Base-by-base conservation (phyloP, 78 protist genomes). In the Goniomonas avonlea region DNA sequence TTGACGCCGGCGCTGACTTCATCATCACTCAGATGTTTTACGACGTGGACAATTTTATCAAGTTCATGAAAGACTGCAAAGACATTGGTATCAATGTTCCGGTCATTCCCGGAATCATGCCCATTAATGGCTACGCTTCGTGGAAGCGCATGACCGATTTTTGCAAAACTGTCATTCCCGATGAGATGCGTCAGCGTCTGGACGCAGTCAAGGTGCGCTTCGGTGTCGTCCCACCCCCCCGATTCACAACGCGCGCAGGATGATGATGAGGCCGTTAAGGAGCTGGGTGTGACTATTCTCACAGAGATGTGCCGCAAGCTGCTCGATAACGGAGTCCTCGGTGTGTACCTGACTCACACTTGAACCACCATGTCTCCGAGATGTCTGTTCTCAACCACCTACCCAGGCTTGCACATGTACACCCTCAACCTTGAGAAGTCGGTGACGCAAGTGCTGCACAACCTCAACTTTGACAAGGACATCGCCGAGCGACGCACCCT, bases 101-200 rank as follows among this genome's bases (percentile, higher is more conserved):
- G 47, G 93, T 96, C 69, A 25, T 96, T 13, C 99, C 99, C 5
- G 99, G 99, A 47, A 79, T 96, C 60, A 84, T 96, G 93, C 97
- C 97, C 35, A 94, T 96, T 37, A 89, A 91, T 77, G 78, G 75
- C 45, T 91, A 93, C 77, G 88, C 81, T 1, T 85, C 87, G 23
- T 90, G 69, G 41, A 3, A 45, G 80, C 86, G 93, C 75, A 88
- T 92, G 92, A 85, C 90, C 15, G 78, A 82, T 1, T 77, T 94
- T 38, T 80, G 92, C 39, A 81, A 81, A 25, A 79, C 82, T 21
- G 34, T 43, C 35, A 78, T 92, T 5, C 94, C 95, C 38, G 21
- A 58, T 23, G 41, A 50, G 4, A 58, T 93, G 25, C 9, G 5
- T 3, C 91, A 70, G 0, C 37, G n/a, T 18, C 65, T 94, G 17